These are phyloP conservation scores for Discostella pseudostelligera DNA, from an alignment of 108 stramenopile genomes.

Conservation along the genomic window DNA sequence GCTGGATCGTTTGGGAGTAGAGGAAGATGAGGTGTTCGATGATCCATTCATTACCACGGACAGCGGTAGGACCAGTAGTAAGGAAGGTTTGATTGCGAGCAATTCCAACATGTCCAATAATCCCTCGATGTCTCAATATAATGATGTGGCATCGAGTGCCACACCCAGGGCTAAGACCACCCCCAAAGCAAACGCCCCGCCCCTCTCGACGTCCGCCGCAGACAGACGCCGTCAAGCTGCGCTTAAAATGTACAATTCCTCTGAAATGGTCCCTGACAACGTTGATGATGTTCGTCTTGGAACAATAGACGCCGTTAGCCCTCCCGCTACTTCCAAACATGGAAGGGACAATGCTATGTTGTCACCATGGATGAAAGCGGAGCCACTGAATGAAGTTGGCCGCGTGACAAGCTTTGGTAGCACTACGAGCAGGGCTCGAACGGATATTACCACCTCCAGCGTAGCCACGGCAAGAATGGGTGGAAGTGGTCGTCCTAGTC, in stretches of 20 bases:
- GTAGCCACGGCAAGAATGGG: slow-evolving; percentile 42
- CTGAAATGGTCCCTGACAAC: slow-evolving; percentile 47
- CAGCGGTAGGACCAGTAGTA: not conserved
- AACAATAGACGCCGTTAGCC: slow-evolving; percentile 28
- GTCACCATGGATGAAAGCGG: not conserved
- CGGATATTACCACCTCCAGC: slow-evolving; percentile 42
- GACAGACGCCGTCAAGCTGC: slow-evolving; percentile 39
- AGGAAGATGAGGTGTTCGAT: not conserved
- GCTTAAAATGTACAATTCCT: slow-evolving; percentile 41
- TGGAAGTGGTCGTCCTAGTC: slow-evolving; percentile 7
- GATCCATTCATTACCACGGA: not conserved
- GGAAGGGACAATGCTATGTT: not conserved
- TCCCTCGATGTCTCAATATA: not conserved
- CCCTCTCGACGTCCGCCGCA: slow-evolving; percentile 20
- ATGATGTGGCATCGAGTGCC: not conserved
- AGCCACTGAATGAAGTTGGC: slow-evolving; percentile 6
- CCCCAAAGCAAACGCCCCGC: not conserved
- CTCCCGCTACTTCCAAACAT: not conserved
- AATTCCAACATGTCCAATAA: not conserved
- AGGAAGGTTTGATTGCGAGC: not conserved
- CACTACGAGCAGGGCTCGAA: slow-evolving; percentile 18
- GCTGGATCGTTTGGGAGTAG: slow-evolving; percentile 1
- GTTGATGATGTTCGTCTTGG: slow-evolving; percentile 40
- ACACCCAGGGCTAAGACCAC: not conserved
- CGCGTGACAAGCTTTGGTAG: slow-evolving; percentile 12